phyloP scores from a whole-genome alignment of 768 basidiomycete genomes.

The Leccinellum luteum region DNA sequence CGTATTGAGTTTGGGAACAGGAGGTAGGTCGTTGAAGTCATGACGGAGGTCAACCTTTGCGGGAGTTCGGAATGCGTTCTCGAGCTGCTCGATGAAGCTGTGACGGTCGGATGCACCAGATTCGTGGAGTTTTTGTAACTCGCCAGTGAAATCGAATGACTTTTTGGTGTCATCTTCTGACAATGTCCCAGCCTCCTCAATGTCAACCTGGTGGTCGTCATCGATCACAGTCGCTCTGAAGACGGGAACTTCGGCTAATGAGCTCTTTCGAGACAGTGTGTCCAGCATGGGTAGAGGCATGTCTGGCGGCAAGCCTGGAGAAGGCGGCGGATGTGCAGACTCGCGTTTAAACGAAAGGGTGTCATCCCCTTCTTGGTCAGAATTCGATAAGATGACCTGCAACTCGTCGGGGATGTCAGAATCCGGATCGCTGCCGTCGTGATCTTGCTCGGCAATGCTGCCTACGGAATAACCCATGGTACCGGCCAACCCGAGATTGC shows the following conservation, averaged over 20 bases:
- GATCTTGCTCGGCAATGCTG: slow-evolving; percentile 42
- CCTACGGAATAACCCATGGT: slow-evolving; percentile 64
- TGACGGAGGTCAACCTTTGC: slow-evolving; percentile 61
- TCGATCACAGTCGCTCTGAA: slow-evolving; percentile 47
- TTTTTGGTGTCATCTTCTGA: slow-evolving; percentile 72
- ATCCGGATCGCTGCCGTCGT: slow-evolving; percentile 61
- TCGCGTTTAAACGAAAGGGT: slow-evolving; percentile 34
- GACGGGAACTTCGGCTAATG: slow-evolving; percentile 32
- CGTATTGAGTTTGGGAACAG: slow-evolving; percentile 50
- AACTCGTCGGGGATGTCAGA: slow-evolving; percentile 83
- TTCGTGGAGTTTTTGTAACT: slow-evolving; percentile 66
- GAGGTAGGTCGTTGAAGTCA: slow-evolving; percentile 47
- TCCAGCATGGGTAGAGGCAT: slow-evolving; percentile 35
- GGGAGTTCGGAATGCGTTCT: slow-evolving; percentile 76
- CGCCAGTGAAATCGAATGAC: slow-evolving; percentile 84
- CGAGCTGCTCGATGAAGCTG: slow-evolving; percentile 82
- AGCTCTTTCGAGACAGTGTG: slow-evolving; percentile 2
- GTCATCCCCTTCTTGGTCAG: slow-evolving; percentile 41
- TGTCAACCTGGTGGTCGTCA: slow-evolving; percentile 39
- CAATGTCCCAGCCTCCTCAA: slow-evolving; percentile 39
- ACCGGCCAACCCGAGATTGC: slow-evolving; percentile 59
- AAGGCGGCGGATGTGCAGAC: slow-evolving; percentile 19
- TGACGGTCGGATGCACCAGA: slow-evolving; percentile 63
- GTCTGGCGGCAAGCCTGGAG: slow-evolving; percentile 44
- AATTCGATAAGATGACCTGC: slow-evolving; percentile 53